Evolutionary conservation across 331 rosid genomes (phyloP), one percentile per base, ranked within the genome.

Genomic region (Ulmus americana): DNA sequence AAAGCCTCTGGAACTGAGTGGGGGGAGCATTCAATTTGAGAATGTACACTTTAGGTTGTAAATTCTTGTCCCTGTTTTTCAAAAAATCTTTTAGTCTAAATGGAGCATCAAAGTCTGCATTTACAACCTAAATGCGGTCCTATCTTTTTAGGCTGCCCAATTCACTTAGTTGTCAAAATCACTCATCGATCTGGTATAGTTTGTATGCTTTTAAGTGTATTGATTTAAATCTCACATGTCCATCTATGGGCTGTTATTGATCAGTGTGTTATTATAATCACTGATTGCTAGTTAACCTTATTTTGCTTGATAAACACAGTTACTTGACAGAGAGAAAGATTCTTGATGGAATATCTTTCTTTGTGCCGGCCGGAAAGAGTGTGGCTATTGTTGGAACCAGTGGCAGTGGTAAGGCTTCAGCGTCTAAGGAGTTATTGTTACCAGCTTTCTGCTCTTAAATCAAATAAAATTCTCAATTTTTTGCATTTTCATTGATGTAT

Each of bases 331-430:
- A 85, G 61, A 87, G 98, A 71, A 89, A 89, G 81, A 92, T 92
- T 87, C 98, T 92, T 61, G 97, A 83, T 73, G 97, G 95, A 57
- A 70, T 92, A 77, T 92, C 98, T 51, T 82, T 92, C 62, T 59
- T 73, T 68, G 91, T 92, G 50, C 91, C 97, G 16, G 95, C 97
- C 38, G 97, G 98, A 67, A 89, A 89, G 86, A 92, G 97, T 79
- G 97, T 92, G 72, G 98, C 98, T 63, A 92, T 92, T 70, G 98
- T 92, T 59, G 98, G 98, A 59, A 92, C 98, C 56, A 92, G 98
- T 69, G 95, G 98, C 71, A 92, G 98, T 82, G 98, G 98, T 92
- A 85, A 85, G 96, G 58, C 63, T 76, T 61, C 67, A 73, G 69
- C 55, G 54, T 63, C 62, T 68, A 64, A 55, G 52, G 58, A 51